phyloP scores from a whole-genome alignment of 495 filamentous ascomycete species.

The Podospora tetraspora region DNA sequence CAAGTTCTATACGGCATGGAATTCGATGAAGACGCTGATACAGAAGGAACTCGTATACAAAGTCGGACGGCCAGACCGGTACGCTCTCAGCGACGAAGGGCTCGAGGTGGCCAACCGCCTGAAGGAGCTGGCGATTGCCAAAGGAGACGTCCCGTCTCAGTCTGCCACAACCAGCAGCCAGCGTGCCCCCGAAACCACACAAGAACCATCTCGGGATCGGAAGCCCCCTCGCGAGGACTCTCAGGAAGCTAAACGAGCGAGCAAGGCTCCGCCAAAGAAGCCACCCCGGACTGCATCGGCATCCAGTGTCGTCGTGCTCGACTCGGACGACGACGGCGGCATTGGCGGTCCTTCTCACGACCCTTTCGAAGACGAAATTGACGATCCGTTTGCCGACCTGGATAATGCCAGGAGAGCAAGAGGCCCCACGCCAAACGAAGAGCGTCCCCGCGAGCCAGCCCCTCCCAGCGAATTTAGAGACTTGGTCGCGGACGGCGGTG shows the following conservation, averaged over 20 bases:
- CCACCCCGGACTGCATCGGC: not conserved
- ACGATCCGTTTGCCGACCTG: not conserved
- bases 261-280: not conserved
- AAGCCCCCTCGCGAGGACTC: not conserved
- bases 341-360: slow-evolving; percentile 1
- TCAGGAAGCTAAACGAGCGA: not conserved
- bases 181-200: not conserved
- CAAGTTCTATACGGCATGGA: slow-evolving; percentile 78
- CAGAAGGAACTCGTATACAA: slow-evolving; percentile 73
- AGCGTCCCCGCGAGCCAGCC: not conserved
- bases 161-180: not conserved
- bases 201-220: not conserved
- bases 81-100: slow-evolving; percentile 69
- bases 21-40: slow-evolving; percentile 72
- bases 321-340: slow-evolving; percentile 9
- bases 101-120: slow-evolving; percentile 73
- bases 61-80: slow-evolving; percentile 64
- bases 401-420: not conserved
- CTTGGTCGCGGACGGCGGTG: slow-evolving; percentile 37
- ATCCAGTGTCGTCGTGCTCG: not conserved
- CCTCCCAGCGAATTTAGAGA: slow-evolving; percentile 24
- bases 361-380: slow-evolving; percentile 14
- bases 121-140: slow-evolving; percentile 31
- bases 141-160: not conserved
- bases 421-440: not conserved